Evolutionary conservation across 306 rosid species (phyloP).

Genomic region (Lathyrus oleraceus): DNA sequence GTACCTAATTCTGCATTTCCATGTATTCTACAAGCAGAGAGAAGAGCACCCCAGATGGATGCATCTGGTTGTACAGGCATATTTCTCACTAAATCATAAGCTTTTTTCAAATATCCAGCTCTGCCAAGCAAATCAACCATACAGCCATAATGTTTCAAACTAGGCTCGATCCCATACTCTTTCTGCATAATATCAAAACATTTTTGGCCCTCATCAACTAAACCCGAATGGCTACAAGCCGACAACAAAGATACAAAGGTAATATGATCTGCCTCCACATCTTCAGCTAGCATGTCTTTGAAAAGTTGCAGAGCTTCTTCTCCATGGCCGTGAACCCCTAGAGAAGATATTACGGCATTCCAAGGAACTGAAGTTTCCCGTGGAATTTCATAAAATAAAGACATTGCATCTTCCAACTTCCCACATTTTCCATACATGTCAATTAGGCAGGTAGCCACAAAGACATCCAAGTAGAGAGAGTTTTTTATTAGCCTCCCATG

Average conservation of each 20-base stretch:
- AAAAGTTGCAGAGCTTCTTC: slow-evolving; percentile 42
- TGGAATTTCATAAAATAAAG: slow-evolving; percentile 47
- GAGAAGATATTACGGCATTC: slow-evolving; percentile 53
- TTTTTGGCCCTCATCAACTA: slow-evolving; percentile 45
- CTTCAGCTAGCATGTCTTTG: slow-evolving; percentile 47
- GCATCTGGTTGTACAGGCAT: slow-evolving; percentile 53
- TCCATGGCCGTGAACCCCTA: slow-evolving; percentile 51
- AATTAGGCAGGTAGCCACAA: slow-evolving; percentile 53
- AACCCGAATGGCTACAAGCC: slow-evolving; percentile 53
- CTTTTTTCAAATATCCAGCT: slow-evolving; percentile 49
- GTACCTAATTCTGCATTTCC: slow-evolving; percentile 48
- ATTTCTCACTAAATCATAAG: slow-evolving; percentile 42
- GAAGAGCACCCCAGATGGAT: slow-evolving; percentile 57
- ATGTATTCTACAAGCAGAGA: slow-evolving; percentile 51
- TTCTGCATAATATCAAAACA: slow-evolving; percentile 49
- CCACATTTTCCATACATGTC: slow-evolving; percentile 29
- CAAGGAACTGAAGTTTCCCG: slow-evolving; percentile 46
- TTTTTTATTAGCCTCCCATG: slow-evolving; percentile 48
- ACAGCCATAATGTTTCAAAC: slow-evolving; percentile 55
- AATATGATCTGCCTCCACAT: slow-evolving; percentile 45
- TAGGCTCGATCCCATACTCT: slow-evolving; percentile 42
- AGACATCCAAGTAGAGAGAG: slow-evolving; percentile 43
- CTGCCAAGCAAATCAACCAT: slow-evolving; percentile 56
- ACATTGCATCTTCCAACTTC: slow-evolving; percentile 38
- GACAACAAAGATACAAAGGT: slow-evolving; percentile 51